Evolutionary conservation across 345 rosid genomes (phyloP), one percentile per base, ranked within the genome.

Genomic region (Isatis tinctoria): DNA sequence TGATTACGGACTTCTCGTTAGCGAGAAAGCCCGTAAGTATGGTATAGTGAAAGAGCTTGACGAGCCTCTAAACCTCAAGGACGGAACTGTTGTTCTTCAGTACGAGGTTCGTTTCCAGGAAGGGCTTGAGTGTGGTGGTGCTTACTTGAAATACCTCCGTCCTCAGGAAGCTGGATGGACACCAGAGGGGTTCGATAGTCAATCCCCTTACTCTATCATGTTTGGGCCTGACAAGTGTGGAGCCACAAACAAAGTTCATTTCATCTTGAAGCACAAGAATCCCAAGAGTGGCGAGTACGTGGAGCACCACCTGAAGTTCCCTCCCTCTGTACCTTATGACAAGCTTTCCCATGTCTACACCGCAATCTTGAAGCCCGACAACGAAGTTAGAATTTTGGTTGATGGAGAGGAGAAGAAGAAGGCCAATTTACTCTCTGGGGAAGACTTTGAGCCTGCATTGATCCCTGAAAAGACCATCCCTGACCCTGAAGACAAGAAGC

Each of bases 181-280:
- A 7, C 33, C 92, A 6, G 79, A 91, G 77, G 88, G 81, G 13
- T 87, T 91, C 4, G 80, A 86, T 69, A 91, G 79, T 4, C 90
- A 89, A n/a, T 86, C 95, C 10, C 97, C 97, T 28, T 91, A 91
- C 78, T 67, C 92, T 4, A 91, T 91, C 57, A 91, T 91, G 97
- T 91, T 91, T 78, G 97, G 97, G 53, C 97, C 97, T 6, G 97
- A 91, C 82, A 91, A 88, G 66, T 91, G 97, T 73, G 97, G 97
- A 58, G 72, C 80, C 20, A 91, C 97, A 18, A 89, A 91, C 90
- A 91, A 91, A 82, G 97, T 91, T 48, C 97, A 91, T 79, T 91
- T 91, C 79, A 91, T 91, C 61, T 52, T 89, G 27, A 91, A 88
- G 85, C 97, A 91, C 63, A 88, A 91, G 92, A 88, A 91, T 65